phyloP scores from a whole-genome alignment of 148 eudicot species.

The Talinum fruticosum region DNA sequence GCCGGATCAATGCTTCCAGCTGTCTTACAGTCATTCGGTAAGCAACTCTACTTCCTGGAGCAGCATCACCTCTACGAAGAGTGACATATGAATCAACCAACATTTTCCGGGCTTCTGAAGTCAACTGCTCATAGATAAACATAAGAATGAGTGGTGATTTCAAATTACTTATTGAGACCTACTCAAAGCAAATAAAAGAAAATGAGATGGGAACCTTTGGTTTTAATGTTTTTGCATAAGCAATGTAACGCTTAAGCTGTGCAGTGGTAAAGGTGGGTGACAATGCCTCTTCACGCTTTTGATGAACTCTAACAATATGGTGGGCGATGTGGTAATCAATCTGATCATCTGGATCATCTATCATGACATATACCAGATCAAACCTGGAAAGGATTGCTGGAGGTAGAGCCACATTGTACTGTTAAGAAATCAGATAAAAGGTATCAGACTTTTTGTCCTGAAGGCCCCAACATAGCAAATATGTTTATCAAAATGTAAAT shows the following conservation, averaged over 20 bases:
- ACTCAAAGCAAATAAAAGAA: slow-evolving; percentile 1
- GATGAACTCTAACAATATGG: slow-evolving; percentile 94
- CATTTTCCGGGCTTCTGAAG: slow-evolving; percentile 69
- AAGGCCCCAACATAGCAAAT: neutral
- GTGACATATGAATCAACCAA: slow-evolving; percentile 88
- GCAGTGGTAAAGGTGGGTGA: slow-evolving; percentile 85
- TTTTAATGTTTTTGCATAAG: slow-evolving; percentile 77
- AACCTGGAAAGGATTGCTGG: slow-evolving; percentile 98
- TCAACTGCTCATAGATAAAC: slow-evolving; percentile 48
- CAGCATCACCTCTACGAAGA: slow-evolving; percentile 83
- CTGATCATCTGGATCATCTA: slow-evolving; percentile 97
- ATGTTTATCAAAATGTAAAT: neutral
- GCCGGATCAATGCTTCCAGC: slow-evolving; percentile 88
- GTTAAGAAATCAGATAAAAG: slow-evolving; percentile 26
- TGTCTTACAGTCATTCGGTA: slow-evolving; percentile 99
- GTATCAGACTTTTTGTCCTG: slow-evolving; percentile 5
- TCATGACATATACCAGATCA: slow-evolving; percentile 97
- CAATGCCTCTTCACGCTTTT: slow-evolving; percentile 86
- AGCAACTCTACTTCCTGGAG: slow-evolving; percentile 95
- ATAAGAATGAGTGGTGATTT: neutral
- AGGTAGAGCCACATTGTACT: slow-evolving; percentile 98
- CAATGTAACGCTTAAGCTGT: slow-evolving; percentile 83
- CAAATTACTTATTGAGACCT: neutral
- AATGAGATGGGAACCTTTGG: slow-evolving; percentile 55
- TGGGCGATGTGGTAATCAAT: slow-evolving; percentile 92